These are phyloP conservation scores for Plasmodium relictum DNA, from an alignment of 169 alveolate species.

Conservation along the genomic window DNA sequence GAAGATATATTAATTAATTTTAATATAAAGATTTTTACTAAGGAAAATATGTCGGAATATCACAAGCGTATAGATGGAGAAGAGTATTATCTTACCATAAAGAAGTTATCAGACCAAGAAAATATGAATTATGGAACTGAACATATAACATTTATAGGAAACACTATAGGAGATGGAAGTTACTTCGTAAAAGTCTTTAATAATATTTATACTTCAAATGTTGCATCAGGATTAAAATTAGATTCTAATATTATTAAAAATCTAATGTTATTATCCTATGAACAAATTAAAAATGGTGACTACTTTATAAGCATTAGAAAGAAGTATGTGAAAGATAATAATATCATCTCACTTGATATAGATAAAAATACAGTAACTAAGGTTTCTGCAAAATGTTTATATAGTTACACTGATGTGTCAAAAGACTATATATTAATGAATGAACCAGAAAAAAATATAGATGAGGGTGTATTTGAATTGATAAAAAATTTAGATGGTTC, in stretches of 20 bases:
- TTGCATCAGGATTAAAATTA: not conserved
- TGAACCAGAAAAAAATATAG: no score
- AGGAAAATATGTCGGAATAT: not conserved
- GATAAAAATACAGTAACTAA: no score
- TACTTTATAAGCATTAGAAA: not conserved
- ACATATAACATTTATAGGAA: slow-evolving; percentile 8
- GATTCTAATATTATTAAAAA: slow-evolving; percentile 13
- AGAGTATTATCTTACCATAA: slow-evolving; percentile 17
- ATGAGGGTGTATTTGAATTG: no score
- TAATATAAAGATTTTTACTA: slow-evolving; percentile 2
- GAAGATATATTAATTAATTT: not conserved
- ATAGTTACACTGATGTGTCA: no score
- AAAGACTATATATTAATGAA: no score
- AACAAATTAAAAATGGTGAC: slow-evolving; percentile 14
- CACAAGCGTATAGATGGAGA: not conserved
- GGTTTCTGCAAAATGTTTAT: no score
- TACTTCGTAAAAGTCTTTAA: slow-evolving; percentile 6
- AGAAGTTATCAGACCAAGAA: not conserved
- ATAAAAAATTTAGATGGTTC: no score
- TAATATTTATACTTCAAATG: slow-evolving; percentile 17
- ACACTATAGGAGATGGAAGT: slow-evolving; percentile 9
- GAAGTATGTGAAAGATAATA: no score
- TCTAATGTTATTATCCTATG: slow-evolving; percentile 4
- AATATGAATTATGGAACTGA: not conserved
- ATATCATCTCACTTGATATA: no score